A percentile compares a stretch with the other conserved stretches of the same genome.
phyloP scores from a whole-genome alignment of 306 rosid genomes.

The peach (Prunus persica) region Prunus_persica_NCBIv2 NC_034012.1:4578501-4579000 shows the following conservation, averaged over 20 bases:
- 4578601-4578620: constrained; percentile 92
- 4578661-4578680: constrained; percentile 95
- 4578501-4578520: neutral
- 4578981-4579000: constrained; percentile 98
- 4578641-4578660: constrained; percentile 92
- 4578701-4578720: neutral
- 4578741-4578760: neutral
- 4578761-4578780: neutral
- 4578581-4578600: constrained; percentile 70
- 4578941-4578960: constrained; percentile 96
- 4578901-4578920: constrained; percentile 53
- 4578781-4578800: neutral
- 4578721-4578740: neutral
- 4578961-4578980: constrained; percentile 97
- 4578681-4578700: constrained; percentile 47
- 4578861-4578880: neutral
- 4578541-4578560: neutral
- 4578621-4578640: constrained; percentile 89
- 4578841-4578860: neutral
- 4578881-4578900: neutral
- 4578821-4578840: neutral
- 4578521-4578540: neutral
- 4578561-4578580: constrained; percentile 12
- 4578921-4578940: constrained; percentile 96
- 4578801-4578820: neutral